These are phyloP conservation scores for Ensete glaucum DNA, from an alignment of 176 grass and related monocot genomes.

Conservation along the genomic window DNA sequence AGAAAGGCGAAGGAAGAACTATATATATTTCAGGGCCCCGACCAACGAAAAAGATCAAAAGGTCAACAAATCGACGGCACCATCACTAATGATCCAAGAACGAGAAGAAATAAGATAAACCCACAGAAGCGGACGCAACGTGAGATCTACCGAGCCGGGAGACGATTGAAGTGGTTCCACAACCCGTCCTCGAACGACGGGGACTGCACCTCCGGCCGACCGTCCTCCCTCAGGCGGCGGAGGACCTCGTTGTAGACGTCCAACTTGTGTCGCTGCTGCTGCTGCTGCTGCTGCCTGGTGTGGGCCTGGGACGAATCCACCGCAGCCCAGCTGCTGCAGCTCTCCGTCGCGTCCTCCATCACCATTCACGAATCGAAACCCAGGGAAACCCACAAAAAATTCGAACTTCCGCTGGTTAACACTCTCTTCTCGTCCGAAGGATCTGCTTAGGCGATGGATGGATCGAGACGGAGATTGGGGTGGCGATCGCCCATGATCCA, in stretches of 20 bases:
- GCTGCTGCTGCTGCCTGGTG: slow-evolving; percentile 46
- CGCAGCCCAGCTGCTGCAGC: slow-evolving; percentile 25
- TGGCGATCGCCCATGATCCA: not conserved
- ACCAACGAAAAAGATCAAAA: not conserved
- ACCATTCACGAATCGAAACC: not conserved
- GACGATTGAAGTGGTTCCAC: slow-evolving; percentile 70
- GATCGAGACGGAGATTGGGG: too few relatives aligned
- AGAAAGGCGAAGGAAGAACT: not conserved
- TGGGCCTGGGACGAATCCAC: not conserved
- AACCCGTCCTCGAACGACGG: slow-evolving; percentile 49
- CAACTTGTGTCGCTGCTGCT: slow-evolving; percentile 38
- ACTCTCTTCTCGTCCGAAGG: not conserved
- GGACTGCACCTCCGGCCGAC: slow-evolving; percentile 28
- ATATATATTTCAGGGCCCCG: not conserved
- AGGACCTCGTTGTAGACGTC: slow-evolving; percentile 62
- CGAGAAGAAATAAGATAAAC: not conserved
- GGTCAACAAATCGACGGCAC: not conserved
- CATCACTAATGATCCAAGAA: not conserved
- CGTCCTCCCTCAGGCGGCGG: slow-evolving; percentile 32
- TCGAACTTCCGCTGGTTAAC: slow-evolving; percentile 1
- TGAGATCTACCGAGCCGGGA: slow-evolving; percentile 38
- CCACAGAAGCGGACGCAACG: too few relatives aligned
- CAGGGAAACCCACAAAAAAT: not conserved
- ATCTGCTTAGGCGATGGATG: not conserved
- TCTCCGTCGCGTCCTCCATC: slow-evolving; percentile 14